These are phyloP conservation scores for Umbelopsis sp. DNA, from an alignment of 192 early-diverging fungal species.

Conservation along the genomic window DNA sequence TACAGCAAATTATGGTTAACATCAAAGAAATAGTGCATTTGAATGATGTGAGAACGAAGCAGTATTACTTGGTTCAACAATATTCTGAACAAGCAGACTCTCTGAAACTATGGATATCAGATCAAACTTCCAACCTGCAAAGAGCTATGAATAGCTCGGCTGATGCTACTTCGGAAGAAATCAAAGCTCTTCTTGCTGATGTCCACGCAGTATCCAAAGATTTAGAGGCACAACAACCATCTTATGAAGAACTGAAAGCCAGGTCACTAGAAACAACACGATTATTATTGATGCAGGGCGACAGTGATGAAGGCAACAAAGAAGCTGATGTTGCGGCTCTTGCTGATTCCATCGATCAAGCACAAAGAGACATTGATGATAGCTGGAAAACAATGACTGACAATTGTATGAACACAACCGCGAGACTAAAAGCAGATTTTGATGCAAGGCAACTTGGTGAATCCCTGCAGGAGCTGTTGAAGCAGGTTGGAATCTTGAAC, in stretches of 20 bases:
- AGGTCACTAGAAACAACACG: too few species aligned
- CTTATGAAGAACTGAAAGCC: too few species aligned
- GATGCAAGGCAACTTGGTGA: neutral
- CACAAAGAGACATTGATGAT: neutral
- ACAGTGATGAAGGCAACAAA: neutral
- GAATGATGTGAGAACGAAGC: neutral
- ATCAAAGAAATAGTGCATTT: conserved; percentile 16
- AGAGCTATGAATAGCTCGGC: neutral
- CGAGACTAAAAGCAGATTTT: neutral
- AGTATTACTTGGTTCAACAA: neutral
- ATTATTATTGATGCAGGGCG: too few species aligned
- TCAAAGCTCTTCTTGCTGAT: too few species aligned
- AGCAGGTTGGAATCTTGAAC: neutral
- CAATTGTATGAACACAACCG: neutral
- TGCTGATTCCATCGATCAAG: neutral
- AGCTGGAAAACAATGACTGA: neutral
- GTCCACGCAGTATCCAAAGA: too few species aligned
- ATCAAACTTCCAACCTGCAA: neutral
- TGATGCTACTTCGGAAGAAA: neutral
- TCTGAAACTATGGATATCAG: conserved; percentile 1
- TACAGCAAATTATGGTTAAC: neutral
- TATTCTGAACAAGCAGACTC: conserved; percentile 13
- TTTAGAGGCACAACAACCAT: too few species aligned
- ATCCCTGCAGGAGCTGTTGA: neutral
- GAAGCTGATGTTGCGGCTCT: neutral